Evolutionary conservation across 108 stramenopile genomes (phyloP), one percentile per base, ranked within the genome.

Genomic region (Skeletonema marinoi): DNA sequence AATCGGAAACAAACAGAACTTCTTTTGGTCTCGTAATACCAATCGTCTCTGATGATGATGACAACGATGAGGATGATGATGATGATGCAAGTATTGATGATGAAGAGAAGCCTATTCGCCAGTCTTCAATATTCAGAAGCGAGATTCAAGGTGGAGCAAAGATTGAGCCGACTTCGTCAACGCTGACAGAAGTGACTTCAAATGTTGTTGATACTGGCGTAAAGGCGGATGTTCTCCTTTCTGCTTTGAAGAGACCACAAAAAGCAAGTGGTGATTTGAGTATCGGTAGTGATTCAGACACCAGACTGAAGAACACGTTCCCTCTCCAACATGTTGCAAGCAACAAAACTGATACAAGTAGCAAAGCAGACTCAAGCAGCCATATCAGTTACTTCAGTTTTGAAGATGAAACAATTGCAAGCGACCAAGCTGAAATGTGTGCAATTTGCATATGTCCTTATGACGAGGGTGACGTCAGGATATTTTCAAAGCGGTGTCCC

Each of bases 391-490:
- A 81, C 70, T 70, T 74, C 30, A 69, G 73, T 12, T 74, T 60
- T 38, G 80, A 81, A 63, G 80, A 81, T 46, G 54, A 74, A 51
- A 81, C 73, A 33, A 48, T 81, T 66, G 80, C 66, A 21, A 71
- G 71, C 19, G 73, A 81, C 32, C 68, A 81, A 36, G 70, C 67
- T 6, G 80, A 81, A 46, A 74, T 74, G 73, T 81, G 80, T 74
- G 73, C 80, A 10, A 72, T 81, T 59, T 81, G 80, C 29, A 33
- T 81, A 0, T 74, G 69, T 33, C 50, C 69, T 6, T 81, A 81
- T 65, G 63, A 81, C 60, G 73, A 74, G 62, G 80, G 80, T 58
- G 80, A 81, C 35, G 41, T 74, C 29, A 39, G 80, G 6, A 73
- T 81, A 7, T 74, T 81, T 50, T 70, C 68, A 3, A 81, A 81